phyloP scores from a whole-genome alignment of 139 green algal genomes.

The Micractinium sp. region DNA sequence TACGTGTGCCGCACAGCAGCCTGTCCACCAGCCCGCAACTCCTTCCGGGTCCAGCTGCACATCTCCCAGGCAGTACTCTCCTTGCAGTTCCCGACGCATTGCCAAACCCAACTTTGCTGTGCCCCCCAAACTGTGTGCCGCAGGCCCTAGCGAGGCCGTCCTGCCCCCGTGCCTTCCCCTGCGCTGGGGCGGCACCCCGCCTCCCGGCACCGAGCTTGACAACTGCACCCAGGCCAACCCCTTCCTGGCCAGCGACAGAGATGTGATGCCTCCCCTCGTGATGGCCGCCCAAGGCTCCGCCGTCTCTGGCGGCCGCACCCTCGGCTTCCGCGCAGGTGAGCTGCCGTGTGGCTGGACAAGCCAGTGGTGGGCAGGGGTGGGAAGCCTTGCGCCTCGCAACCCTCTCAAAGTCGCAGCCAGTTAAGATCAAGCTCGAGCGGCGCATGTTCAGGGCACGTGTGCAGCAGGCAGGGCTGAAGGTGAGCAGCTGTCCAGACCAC shows the following conservation, averaged over 20 bases:
- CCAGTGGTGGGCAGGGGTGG: not conserved
- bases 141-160: not conserved
- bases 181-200: not conserved
- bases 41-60: not conserved
- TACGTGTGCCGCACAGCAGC: too few relatives aligned
- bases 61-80: too few relatives aligned
- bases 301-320: constrained; percentile 20
- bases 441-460: too few relatives aligned
- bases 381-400: too few relatives aligned
- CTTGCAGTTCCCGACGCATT: too few relatives aligned
- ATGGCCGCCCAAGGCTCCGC: not conserved
- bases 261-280: not conserved
- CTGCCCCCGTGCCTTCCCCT: not conserved
- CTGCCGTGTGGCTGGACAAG: too few relatives aligned
- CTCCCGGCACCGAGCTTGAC: not conserved
- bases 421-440: too few relatives aligned
- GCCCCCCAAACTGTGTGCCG: not conserved
- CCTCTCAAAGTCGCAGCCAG: too few relatives aligned
- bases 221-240: constrained; percentile 4
- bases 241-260: not conserved
- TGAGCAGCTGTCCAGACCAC: too few relatives aligned
- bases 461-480: too few relatives aligned
- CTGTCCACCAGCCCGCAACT: not conserved
- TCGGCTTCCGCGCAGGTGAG: constrained; percentile 6
- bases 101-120: too few relatives aligned